Conservation (phyloP, 768 basidiomycete genomes). For the Russula brevipes region DNA sequence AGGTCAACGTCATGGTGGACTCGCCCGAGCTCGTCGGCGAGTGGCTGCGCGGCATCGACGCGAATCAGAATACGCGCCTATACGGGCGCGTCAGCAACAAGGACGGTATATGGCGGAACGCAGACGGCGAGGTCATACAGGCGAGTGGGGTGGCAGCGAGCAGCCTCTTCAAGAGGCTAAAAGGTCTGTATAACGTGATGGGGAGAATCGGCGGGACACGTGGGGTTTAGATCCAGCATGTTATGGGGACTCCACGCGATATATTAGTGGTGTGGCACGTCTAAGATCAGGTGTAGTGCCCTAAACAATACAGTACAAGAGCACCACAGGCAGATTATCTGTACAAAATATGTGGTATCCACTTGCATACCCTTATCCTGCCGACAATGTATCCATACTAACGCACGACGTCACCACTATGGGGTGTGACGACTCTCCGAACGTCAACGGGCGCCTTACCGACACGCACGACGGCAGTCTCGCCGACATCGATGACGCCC, state of each 20-base stretch:
- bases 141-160: slow-evolving; percentile 19
- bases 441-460: background rate
- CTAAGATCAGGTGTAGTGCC: too few species aligned
- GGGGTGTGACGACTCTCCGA: background rate
- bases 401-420: background rate
- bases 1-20: slow-evolving; percentile 58
- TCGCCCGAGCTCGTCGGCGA: slow-evolving; percentile 40
- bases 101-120: slow-evolving; percentile 18
- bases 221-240: slow-evolving; percentile 2
- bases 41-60: slow-evolving; percentile 41
- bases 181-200: slow-evolving; percentile 4
- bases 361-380: too few species aligned
- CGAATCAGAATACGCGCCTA: slow-evolving; percentile 45
- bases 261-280: too few species aligned
- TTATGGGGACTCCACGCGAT: too few species aligned
- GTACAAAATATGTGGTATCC: too few species aligned
- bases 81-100: slow-evolving; percentile 20
- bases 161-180: slow-evolving; percentile 11
- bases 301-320: too few species aligned
- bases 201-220: slow-evolving; percentile 6
- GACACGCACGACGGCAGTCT: slow-evolving; percentile 33
- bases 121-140: slow-evolving; percentile 20
- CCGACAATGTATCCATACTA: background rate
- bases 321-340: too few species aligned
- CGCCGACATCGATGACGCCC: slow-evolving; percentile 36